Evolutionary conservation across 805 yeast species (phyloP).

Genomic region (Yarrowia sp.): DNA sequence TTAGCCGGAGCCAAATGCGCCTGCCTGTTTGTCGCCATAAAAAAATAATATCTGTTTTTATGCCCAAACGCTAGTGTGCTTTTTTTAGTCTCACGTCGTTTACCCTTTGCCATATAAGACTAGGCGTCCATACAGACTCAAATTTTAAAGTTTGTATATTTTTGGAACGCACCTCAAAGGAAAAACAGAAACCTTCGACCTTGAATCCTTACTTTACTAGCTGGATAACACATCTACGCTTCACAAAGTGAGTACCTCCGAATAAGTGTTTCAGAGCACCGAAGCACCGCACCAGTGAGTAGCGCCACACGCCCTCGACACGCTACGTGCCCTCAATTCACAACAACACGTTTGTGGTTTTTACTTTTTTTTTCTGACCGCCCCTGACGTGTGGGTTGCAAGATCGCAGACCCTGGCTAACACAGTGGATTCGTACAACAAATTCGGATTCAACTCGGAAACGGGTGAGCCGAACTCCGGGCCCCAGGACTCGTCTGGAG

Average conservation of each 20-base stretch:
- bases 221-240: conserved; percentile 15
- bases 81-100: not conserved
- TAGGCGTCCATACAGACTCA: not conserved
- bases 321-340: not conserved
- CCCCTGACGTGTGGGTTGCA: conserved; percentile 1
- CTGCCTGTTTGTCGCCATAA: no score
- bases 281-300: not conserved
- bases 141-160: conserved; percentile 7
- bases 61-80: not conserved
- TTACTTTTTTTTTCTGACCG: not conserved
- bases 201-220: conserved; percentile 1
- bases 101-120: conserved; percentile 1
- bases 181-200: conserved; percentile 16
- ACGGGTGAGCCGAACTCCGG: conserved; percentile 21
- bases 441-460: conserved; percentile 23
- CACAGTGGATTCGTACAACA: conserved; percentile 25
- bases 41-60: not conserved
- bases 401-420: not conserved
- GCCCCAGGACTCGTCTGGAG: conserved; percentile 11
- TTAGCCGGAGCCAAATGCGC: not conserved
- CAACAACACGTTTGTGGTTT: not conserved
- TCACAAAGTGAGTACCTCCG: conserved; percentile 17
- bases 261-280: not conserved
- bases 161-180: conserved; percentile 21
- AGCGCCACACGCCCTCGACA: not conserved